Base-by-base conservation (phyloP, 176 grass and related monocot species). In the Lolium multiflorum region DNA sequence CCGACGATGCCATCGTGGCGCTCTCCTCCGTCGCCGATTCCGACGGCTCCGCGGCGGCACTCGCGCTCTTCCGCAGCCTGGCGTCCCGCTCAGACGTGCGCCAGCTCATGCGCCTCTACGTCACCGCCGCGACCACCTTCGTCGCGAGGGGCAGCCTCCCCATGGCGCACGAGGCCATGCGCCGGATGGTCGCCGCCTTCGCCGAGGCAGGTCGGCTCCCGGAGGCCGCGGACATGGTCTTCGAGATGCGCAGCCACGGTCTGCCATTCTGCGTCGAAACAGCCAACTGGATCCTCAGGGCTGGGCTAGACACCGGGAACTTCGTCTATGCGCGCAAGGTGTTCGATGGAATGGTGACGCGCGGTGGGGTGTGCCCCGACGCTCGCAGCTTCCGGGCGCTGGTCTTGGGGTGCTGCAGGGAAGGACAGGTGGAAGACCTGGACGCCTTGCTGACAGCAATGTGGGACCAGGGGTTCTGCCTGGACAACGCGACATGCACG, bases 161-260 rank as follows among this genome's bases (percentile, higher is more conserved):
- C 11, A 95, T 92, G 90, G 96, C 96, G 26, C 93, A 98, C 76
- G 96, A 95, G 90, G 90, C 81, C 20, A 89, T 94, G 91, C 91
- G 93, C 61, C 46, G 84, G 7, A 91, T 92, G 93, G 89, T 89
- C 20, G 83, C 67, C 48, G 88, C 86, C 57, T 98, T 95, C 26
- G 63, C 86, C 28, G 93, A 98, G 86, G 38, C 67, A 2, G 90
- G 81, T 0, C 79, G 90, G 63, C 89, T 95, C 20, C 88, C 84
- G 49, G 96, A 98, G 69, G 91, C 91, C 18, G 51, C 92, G 2
- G 88, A 95, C 68, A 98, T 98, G 91, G 81, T 94, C 9, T 82
- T 94, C 7, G 93, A 95, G 90, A 92, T 98, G 96, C 89, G 91
- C 26, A 98, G 83, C 85, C 89, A 94, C 71, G 96, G 96, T 48